phyloP scores from a whole-genome alignment of 75 land plant species.

The Pseudotsuga menziesii region DNA sequence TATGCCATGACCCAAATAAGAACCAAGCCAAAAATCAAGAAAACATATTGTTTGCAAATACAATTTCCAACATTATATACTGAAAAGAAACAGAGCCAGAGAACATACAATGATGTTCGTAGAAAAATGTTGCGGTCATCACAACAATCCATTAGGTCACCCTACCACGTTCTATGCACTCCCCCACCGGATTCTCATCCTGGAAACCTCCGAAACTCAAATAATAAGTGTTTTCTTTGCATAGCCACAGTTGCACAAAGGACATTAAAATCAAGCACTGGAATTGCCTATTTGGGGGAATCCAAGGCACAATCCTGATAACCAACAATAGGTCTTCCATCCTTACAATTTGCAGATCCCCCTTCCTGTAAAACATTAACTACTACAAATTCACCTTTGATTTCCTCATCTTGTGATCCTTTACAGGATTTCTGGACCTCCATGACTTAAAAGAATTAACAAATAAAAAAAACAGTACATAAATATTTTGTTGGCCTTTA shows the following conservation, averaged over 20 bases:
- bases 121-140: constrained; percentile 70
- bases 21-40: too few relatives aligned
- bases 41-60: too few relatives aligned
- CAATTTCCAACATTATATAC: too few relatives aligned
- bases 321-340: not conserved
- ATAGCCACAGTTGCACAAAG: constrained; percentile 56
- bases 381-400: not conserved
- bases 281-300: constrained; percentile 7
- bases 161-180: constrained; percentile 90
- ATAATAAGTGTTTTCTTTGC: constrained; percentile 33
- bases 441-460: too few relatives aligned
- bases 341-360: not conserved
- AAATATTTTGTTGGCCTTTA: too few relatives aligned
- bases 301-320: not conserved
- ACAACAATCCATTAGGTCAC: constrained; percentile 69
- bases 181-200: constrained; percentile 19
- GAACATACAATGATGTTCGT: constrained; percentile 55
- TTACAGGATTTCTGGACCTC: not conserved
- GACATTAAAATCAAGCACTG: constrained; percentile 61
- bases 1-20: too few relatives aligned
- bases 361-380: not conserved
- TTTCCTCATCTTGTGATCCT: not conserved
- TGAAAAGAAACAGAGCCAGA: not conserved
- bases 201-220: constrained; percentile 8
- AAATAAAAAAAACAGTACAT: too few relatives aligned